Conservation (phyloP, 257 asterid genomes). For the Capsicum pubescens region DNA sequence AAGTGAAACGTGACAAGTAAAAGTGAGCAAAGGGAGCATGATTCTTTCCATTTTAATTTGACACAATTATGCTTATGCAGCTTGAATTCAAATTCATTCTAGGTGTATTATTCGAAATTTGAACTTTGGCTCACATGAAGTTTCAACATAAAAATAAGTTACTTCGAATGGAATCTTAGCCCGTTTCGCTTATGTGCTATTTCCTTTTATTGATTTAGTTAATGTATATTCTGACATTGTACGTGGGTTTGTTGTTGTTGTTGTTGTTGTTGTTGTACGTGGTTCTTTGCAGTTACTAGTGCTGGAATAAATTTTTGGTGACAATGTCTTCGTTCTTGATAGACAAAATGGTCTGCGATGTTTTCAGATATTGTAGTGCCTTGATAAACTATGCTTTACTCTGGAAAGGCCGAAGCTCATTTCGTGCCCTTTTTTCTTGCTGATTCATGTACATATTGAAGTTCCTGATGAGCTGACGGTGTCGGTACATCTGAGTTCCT, state of each 20-base stretch:
- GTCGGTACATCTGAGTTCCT: conserved; percentile 57
- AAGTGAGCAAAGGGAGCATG: background rate
- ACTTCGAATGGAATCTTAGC: background rate
- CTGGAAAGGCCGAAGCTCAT: conserved; percentile 1
- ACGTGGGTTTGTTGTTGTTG: background rate
- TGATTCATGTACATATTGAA: conserved; percentile 76
- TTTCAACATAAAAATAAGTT: conserved; percentile 2
- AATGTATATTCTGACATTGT: background rate
- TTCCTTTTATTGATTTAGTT: background rate
- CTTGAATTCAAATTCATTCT: background rate
- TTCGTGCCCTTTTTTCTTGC: conserved; percentile 33
- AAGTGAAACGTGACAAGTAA: no score
- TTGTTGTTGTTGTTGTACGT: background rate
- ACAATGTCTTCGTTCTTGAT: conserved; percentile 61
- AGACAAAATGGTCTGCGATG: conserved; percentile 58
- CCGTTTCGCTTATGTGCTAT: background rate
- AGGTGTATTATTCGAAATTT: conserved; percentile 20
- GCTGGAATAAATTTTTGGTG: conserved; percentile 83
- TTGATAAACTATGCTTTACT: conserved; percentile 15
- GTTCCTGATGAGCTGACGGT: conserved; percentile 59
- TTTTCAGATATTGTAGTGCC: conserved; percentile 62
- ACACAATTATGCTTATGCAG: background rate
- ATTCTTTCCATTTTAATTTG: conserved; percentile 12
- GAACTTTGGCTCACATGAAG: background rate
- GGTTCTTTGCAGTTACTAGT: conserved; percentile 70